A percentile compares a stretch with the other conserved stretches of the same genome.
These are phyloP conservation scores for Gelatoporia subvermispora DNA, from an alignment of 768 basidiomycete species.

Conservation along the genomic window DNA sequence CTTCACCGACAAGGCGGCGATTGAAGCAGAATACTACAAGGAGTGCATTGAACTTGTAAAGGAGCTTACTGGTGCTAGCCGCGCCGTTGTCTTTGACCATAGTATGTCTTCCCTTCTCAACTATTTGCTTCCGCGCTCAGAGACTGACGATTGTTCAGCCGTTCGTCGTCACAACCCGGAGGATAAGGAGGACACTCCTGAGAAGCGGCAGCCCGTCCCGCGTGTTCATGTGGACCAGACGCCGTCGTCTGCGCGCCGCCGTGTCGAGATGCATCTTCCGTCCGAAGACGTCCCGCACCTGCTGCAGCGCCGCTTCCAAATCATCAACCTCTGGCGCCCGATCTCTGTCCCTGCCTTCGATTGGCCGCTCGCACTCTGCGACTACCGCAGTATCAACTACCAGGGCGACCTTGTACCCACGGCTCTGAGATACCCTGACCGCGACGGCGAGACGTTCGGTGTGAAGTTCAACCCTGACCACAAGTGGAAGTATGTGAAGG, in stretches of 20 bases:
- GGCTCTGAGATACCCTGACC: constrained; percentile 36
- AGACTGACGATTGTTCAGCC: constrained; percentile 23
- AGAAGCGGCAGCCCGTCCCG: constrained; percentile 40
- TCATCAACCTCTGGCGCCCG: constrained; percentile 53
- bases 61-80: constrained; percentile 52
- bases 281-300: constrained; percentile 32
- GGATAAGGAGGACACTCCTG: constrained; percentile 28
- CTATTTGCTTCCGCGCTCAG: neutral
- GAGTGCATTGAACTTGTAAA: constrained; percentile 58
- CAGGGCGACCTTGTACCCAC: constrained; percentile 34
- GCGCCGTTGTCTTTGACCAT: constrained; percentile 62
- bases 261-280: constrained; percentile 41
- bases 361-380: constrained; percentile 45
- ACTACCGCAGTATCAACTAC: constrained; percentile 38
- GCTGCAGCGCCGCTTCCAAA: constrained; percentile 43
- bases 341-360: constrained; percentile 41
- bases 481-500: constrained; percentile 42
- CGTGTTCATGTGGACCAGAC: constrained; percentile 46
- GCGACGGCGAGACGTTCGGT: constrained; percentile 39
- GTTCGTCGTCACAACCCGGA: constrained; percentile 38
- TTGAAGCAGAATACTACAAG: constrained; percentile 52
- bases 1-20: constrained; percentile 48
- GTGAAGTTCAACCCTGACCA: constrained; percentile 36
- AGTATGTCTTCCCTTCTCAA: constrained; percentile 35
- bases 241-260: constrained; percentile 30